phyloP scores from a whole-genome alignment of 106 monocot species.

The Apostasia shenzhenica region DNA sequence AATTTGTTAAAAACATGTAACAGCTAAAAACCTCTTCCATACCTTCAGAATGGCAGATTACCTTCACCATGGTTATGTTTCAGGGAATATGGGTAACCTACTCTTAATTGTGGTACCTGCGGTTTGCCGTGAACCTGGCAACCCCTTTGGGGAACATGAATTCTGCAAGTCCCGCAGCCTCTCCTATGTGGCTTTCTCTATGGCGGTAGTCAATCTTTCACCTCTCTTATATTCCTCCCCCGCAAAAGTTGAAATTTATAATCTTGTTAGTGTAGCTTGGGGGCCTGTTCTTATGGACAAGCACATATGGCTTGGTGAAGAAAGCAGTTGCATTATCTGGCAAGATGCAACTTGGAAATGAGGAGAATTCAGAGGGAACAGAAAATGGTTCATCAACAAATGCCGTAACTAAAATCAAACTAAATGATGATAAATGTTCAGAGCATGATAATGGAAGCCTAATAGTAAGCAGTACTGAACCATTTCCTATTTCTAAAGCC shows the following conservation, averaged over 20 bases:
- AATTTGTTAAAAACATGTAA: too few species aligned
- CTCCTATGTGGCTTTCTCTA: constrained; percentile 53
- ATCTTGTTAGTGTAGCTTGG: constrained; percentile 42
- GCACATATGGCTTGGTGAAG: constrained; percentile 47
- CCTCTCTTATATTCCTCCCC: background rate
- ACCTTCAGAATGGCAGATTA: too few species aligned
- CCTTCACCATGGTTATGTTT: background rate
- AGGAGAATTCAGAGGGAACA: background rate
- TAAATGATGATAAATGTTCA: background rate
- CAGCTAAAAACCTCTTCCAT: too few species aligned
- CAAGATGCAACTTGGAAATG: background rate
- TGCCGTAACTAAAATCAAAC: background rate
- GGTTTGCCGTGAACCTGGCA: constrained; percentile 29
- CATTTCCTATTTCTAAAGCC: too few species aligned
- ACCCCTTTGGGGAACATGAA: constrained; percentile 25
- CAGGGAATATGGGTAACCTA: constrained; percentile 61
- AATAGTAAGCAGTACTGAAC: too few species aligned
- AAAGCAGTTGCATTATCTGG: constrained; percentile 19
- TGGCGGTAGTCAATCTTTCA: constrained; percentile 33
- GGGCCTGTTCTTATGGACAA: constrained; percentile 60
- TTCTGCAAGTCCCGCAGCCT: constrained; percentile 31
- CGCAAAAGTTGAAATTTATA: background rate
- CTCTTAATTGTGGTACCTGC: constrained; percentile 50
- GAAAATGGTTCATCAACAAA: background rate
- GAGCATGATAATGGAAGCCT: background rate